Conservation (phyloP, 2,329 filamentous ascomycete genomes). For the Colletotrichum sp. region DNA sequence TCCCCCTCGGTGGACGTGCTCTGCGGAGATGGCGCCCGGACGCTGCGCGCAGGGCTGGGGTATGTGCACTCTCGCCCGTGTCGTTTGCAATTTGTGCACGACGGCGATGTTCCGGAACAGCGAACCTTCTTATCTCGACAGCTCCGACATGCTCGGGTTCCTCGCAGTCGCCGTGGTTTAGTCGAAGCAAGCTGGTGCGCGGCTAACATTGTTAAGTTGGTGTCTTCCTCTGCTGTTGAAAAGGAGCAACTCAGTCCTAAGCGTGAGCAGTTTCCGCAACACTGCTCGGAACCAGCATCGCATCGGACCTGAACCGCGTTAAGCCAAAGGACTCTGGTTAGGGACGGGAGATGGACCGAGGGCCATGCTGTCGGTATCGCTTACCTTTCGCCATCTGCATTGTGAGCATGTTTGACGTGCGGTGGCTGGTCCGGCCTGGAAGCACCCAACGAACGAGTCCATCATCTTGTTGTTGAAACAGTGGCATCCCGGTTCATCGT, state of each 20-base stretch:
- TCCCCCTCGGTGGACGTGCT: constrained; percentile 7
- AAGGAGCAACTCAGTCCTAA: constrained; percentile 38
- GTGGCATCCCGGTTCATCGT: constrained; percentile 4
- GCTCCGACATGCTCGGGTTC: constrained; percentile 27
- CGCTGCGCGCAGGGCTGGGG: constrained; percentile 7
- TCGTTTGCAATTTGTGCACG: constrained; percentile 25
- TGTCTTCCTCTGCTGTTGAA: not conserved
- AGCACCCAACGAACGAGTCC: constrained; percentile 23
- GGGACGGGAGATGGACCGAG: not conserved
- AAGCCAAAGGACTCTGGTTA: not conserved
- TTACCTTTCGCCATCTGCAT: constrained; percentile 26
- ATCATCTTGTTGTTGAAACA: constrained; percentile 12
- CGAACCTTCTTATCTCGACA: constrained; percentile 30
- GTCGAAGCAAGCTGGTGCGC: constrained; percentile 5
- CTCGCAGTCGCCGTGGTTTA: constrained; percentile 21
- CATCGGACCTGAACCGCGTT: constrained; percentile 26
- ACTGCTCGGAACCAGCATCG: constrained; percentile 30
- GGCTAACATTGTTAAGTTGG: not conserved
- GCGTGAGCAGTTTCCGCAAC: constrained; percentile 36
- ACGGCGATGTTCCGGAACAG: constrained; percentile 26
- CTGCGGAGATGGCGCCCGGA: not conserved
- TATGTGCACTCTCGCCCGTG: constrained; percentile 23
- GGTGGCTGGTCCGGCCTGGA: constrained; percentile 12
- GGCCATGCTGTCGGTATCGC: not conserved
- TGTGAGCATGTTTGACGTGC: constrained; percentile 27